Conservation (phyloP, 352 stramenopile genomes). For the Globisporangium perplexum region DNA sequence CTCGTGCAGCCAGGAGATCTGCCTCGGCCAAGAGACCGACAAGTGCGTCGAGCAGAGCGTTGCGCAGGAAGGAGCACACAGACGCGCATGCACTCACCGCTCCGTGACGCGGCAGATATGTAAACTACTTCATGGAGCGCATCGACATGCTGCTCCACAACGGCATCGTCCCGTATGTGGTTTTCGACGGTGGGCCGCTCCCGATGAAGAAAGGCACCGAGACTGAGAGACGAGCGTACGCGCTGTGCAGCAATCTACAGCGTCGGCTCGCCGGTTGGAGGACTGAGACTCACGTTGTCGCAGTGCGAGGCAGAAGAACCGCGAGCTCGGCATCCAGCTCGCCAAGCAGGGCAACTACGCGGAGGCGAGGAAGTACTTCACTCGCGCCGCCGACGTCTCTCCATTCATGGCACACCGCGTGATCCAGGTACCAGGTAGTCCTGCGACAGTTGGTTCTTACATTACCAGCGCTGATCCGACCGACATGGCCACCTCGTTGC, state of each 20-base stretch:
- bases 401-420: constrained; percentile 78
- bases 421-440: constrained; percentile 46
- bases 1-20: constrained; percentile 68
- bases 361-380: constrained; percentile 66
- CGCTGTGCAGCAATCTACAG: not conserved
- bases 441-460: not conserved
- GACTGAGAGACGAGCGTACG: constrained; percentile 57
- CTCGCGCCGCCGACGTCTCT: constrained; percentile 67
- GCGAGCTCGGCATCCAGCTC: constrained; percentile 50
- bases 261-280: not conserved
- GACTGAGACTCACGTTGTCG: no score
- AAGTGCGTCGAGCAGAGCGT: constrained; percentile 30
- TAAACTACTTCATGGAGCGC: constrained; percentile 71
- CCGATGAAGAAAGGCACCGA: constrained; percentile 80
- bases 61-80: not conserved
- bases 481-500: not conserved
- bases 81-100: not conserved
- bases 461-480: not conserved
- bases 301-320: constrained; percentile 67
- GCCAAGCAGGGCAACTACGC: constrained; percentile 48
- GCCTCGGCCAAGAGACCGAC: constrained; percentile 56
- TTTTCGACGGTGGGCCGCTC: constrained; percentile 67
- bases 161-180: constrained; percentile 64
- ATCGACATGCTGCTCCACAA: constrained; percentile 45
- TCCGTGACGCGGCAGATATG: constrained; percentile 35